phyloP scores from a whole-genome alignment of 75 land plant species.

The Sequoia sempervirens region DNA sequence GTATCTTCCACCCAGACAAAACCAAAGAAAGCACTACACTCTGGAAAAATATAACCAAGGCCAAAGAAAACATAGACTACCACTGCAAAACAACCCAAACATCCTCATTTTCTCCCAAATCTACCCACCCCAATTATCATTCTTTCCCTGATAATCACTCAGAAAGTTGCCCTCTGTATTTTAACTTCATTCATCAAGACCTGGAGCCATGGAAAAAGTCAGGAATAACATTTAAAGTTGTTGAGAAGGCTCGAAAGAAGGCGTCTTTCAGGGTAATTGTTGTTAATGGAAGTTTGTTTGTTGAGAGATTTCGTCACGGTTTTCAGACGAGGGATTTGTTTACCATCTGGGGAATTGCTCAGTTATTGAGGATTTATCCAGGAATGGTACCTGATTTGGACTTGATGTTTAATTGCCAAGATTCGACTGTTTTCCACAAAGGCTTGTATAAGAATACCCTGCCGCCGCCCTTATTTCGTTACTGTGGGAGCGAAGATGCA shows the following conservation, averaged over 20 bases:
- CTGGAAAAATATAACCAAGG: background rate
- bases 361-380: constrained; percentile 51
- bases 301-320: constrained; percentile 23
- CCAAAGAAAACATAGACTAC: background rate
- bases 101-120: background rate
- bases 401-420: constrained; percentile 52
- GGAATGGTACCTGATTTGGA: constrained; percentile 63
- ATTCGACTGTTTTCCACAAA: constrained; percentile 28
- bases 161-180: constrained; percentile 52
- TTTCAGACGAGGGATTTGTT: constrained; percentile 55
- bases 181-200: constrained; percentile 65
- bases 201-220: constrained; percentile 46
- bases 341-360: constrained; percentile 57
- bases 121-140: background rate
- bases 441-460: background rate
- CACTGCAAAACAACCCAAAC: background rate
- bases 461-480: constrained; percentile 62
- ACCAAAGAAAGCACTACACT: background rate
- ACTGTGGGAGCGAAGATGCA: constrained; percentile 35
- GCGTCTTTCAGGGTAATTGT: constrained; percentile 43
- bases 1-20: background rate
- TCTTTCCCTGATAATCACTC: background rate
- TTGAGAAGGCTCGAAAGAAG: constrained; percentile 23
- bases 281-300: constrained; percentile 32
- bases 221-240: constrained; percentile 46